A percentile compares a stretch with the other conserved stretches of the same genome.
Conservation (phyloP, 129 eudicot genomes). For the Gnaphalium uliginosum region DNA sequence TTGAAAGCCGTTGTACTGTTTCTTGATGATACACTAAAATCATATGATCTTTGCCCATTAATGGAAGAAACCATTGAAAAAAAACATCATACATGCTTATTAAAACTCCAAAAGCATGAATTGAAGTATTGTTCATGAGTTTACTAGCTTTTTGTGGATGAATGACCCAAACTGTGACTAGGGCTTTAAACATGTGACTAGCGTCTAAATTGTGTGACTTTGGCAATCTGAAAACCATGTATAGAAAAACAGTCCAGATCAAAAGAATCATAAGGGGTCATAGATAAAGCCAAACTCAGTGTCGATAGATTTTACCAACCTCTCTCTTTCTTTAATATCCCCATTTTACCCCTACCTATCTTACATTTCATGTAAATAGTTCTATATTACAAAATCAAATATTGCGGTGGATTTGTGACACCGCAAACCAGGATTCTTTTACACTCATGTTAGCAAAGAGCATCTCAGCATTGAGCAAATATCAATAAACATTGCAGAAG, state of each 20-base stretch:
- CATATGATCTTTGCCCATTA: neutral
- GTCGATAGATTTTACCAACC: conserved; percentile 24
- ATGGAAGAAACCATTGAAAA: neutral
- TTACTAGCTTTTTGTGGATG: neutral
- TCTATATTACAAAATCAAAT: conserved; percentile 62
- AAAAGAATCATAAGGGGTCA: conserved; percentile 17
- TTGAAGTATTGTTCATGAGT: neutral
- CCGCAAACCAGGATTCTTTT: conserved; percentile 37
- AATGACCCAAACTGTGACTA: neutral
- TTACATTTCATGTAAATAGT: conserved; percentile 54
- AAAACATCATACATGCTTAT: neutral
- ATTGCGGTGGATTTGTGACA: conserved; percentile 37
- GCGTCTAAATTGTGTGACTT: neutral
- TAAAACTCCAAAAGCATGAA: neutral
- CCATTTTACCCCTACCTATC: conserved; percentile 43
- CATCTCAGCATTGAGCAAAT: conserved; percentile 40
- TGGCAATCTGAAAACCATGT: conserved; percentile 6
- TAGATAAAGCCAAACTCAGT: conserved; percentile 36
- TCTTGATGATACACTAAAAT: neutral
- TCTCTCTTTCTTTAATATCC: conserved; percentile 31
- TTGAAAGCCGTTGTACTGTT: neutral
- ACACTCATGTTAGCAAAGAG: conserved; percentile 42
- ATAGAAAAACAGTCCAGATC: neutral
- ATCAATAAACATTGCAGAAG: conserved; percentile 41
- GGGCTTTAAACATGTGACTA: neutral